These are phyloP conservation scores for Cymodocea nodosa DNA, from an alignment of 116 monocot species.

Conservation along the genomic window DNA sequence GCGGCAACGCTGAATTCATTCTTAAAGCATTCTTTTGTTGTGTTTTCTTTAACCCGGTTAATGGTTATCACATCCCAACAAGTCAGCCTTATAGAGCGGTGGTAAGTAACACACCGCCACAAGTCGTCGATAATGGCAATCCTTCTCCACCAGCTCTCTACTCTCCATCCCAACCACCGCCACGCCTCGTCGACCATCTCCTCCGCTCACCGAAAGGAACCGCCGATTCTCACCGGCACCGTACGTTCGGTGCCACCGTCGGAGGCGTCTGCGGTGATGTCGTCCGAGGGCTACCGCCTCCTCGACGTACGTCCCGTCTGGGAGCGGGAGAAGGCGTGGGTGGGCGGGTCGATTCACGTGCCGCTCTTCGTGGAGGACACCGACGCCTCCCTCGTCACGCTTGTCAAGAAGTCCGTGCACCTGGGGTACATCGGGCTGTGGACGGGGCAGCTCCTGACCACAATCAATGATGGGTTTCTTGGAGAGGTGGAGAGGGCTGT, in stretches of 20 bases:
- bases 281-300: slow-evolving; percentile 45
- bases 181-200: not conserved
- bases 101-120: not conserved
- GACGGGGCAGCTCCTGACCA: slow-evolving; percentile 78
- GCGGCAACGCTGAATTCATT: too few relatives aligned
- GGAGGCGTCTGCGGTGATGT: slow-evolving; percentile 29
- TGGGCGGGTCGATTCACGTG: slow-evolving; percentile 51
- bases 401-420: slow-evolving; percentile 83
- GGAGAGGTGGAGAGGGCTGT: slow-evolving; percentile 31
- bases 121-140: not conserved
- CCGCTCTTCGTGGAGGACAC: slow-evolving; percentile 78
- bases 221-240: slow-evolving; percentile 6
- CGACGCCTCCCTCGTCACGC: slow-evolving; percentile 45
- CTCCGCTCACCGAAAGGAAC: not conserved
- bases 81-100: not conserved
- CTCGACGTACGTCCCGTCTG: slow-evolving; percentile 73
- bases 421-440: slow-evolving; percentile 83
- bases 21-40: not conserved
- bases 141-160: too few relatives aligned
- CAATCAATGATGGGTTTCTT: slow-evolving; percentile 50
- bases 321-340: slow-evolving; percentile 65
- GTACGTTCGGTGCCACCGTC: slow-evolving; percentile 28
- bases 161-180: too few relatives aligned
- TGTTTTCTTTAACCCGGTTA: too few relatives aligned
- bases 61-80: too few relatives aligned